Evolutionary conservation across 2,329 filamentous ascomycete genomes (phyloP).

Genomic region (Aureobasidium sp.): DNA sequence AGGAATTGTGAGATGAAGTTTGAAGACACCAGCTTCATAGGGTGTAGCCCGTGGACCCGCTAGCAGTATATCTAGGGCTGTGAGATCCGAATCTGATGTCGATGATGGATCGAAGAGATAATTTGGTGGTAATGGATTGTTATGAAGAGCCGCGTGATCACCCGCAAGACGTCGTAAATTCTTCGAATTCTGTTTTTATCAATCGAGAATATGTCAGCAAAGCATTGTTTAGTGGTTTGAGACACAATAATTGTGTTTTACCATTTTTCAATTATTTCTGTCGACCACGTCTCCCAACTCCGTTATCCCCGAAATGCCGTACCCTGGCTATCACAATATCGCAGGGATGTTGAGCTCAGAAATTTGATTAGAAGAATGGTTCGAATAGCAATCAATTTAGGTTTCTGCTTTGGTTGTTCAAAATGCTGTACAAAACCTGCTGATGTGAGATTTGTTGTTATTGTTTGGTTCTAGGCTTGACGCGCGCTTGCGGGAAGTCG

Average conservation of each 20-base stretch:
- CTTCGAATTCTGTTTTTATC: slow-evolving; percentile 36
- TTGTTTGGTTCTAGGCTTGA: slow-evolving; percentile 2
- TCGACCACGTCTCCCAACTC: not conserved
- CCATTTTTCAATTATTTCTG: not conserved
- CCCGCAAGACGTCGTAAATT: slow-evolving; percentile 52
- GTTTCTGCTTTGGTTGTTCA: not conserved
- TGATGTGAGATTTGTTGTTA: slow-evolving; percentile 6
- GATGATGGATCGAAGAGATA: slow-evolving; percentile 48
- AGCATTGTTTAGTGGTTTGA: too few relatives aligned
- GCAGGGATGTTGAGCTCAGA: not conserved
- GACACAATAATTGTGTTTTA: not conserved
- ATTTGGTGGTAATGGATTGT: slow-evolving; percentile 51
- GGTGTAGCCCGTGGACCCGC: slow-evolving; percentile 55
- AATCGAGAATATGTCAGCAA: not conserved
- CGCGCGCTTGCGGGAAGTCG: not conserved
- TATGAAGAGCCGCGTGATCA: slow-evolving; percentile 53
- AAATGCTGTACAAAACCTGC: not conserved
- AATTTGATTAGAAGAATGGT: not conserved
- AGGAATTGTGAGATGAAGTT: slow-evolving; percentile 53
- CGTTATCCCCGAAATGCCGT: not conserved
- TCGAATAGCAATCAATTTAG: not conserved
- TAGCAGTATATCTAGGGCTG: slow-evolving; percentile 51
- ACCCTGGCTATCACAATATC: not conserved
- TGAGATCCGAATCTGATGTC: slow-evolving; percentile 46
- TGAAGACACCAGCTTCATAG: slow-evolving; percentile 53